phyloP scores from a whole-genome alignment of 306 rosid species.

The Gynostemma pentaphyllum region DNA sequence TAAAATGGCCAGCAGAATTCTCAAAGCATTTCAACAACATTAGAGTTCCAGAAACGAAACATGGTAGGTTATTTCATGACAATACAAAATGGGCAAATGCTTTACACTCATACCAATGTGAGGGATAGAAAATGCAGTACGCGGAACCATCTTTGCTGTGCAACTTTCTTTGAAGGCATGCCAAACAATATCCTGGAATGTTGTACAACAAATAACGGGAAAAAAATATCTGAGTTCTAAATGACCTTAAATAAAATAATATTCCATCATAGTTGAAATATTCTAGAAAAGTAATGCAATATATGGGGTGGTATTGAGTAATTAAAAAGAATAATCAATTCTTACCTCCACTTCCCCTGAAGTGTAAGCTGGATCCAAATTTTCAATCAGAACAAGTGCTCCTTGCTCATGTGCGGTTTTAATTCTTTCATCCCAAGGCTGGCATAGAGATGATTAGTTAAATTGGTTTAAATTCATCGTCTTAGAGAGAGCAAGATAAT shows the following conservation, averaged over 20 bases:
- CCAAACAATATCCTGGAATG: conserved; percentile 52
- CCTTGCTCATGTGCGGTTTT: conserved; percentile 52
- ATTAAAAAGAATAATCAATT: conserved; percentile 5
- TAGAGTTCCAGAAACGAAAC: background rate
- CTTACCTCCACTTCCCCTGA: conserved; percentile 76
- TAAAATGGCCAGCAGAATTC: background rate
- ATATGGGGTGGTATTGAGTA: background rate
- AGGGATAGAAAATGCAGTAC: conserved; percentile 46
- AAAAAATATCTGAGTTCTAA: background rate
- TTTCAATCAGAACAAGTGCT: conserved; percentile 59
- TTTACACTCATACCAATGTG: conserved; percentile 44
- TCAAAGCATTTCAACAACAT: background rate
- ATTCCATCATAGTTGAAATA: background rate
- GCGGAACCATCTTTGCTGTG: conserved; percentile 65
- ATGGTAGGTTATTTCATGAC: background rate
- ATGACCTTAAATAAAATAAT: background rate
- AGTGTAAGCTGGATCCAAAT: conserved; percentile 67
- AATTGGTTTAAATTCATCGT: background rate
- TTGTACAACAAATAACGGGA: background rate
- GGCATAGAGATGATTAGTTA: conserved; percentile 17
- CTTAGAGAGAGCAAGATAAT: background rate
- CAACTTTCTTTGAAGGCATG: conserved; percentile 58
- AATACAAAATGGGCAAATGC: background rate
- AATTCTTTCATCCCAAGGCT: conserved; percentile 81
- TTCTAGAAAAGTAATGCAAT: background rate